These are phyloP conservation scores for Paramecium sonneborni DNA, from an alignment of 73 alveolate species.

Conservation along the genomic window DNA sequence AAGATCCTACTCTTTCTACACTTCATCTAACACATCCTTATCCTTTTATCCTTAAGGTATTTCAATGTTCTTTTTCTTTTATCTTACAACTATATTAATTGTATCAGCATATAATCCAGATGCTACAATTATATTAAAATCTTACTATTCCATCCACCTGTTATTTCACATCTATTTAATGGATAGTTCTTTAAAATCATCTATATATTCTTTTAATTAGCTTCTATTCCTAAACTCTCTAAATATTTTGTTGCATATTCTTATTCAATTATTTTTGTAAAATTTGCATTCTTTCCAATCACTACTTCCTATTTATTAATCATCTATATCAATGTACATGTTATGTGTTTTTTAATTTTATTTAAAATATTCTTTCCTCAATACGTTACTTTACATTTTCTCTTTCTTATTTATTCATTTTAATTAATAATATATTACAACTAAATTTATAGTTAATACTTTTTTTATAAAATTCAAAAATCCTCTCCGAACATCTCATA, in stretches of 20 bases:
- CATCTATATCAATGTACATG: background rate
- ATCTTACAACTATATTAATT: slow-evolving; percentile 18
- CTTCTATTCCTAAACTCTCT: slow-evolving; percentile 51
- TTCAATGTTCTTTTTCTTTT: background rate
- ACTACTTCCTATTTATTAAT: slow-evolving; percentile 26
- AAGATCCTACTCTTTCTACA: background rate
- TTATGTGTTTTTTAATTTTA: slow-evolving; percentile 51
- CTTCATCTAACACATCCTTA: slow-evolving; percentile 10
- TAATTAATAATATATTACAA: background rate
- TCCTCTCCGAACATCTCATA: background rate
- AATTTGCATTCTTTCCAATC: slow-evolving; percentile 42
- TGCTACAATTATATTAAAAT: background rate
- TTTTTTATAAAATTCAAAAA: background rate
- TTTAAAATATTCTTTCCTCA: slow-evolving; percentile 46
- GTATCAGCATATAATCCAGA: slow-evolving; percentile 59
- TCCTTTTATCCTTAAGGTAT: background rate
- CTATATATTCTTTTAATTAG: slow-evolving; percentile 16
- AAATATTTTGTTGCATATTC: slow-evolving; percentile 56
- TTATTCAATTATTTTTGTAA: slow-evolving; percentile 41
- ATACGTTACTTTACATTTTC: slow-evolving; percentile 33
- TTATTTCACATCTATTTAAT: slow-evolving; percentile 32
- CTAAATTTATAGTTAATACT: background rate
- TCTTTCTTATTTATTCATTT: slow-evolving; percentile 54
- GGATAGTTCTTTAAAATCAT: slow-evolving; percentile 42
- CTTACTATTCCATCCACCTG: slow-evolving; percentile 56